phyloP scores from a whole-genome alignment of 2,329 filamentous ascomycete species.

The Clarireedia sp. region DNA sequence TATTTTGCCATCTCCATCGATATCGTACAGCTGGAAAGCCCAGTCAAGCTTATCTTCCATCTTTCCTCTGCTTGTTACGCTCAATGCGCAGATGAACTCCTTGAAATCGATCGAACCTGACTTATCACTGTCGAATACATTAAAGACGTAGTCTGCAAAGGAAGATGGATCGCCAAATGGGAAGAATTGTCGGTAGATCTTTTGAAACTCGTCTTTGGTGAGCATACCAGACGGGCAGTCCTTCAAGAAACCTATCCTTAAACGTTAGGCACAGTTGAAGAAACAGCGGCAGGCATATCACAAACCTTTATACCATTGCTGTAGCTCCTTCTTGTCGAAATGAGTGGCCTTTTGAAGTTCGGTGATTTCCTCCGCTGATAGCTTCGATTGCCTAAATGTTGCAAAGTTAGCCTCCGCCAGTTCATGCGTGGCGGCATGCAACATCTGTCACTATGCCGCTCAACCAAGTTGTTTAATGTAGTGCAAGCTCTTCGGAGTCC shows the following conservation, averaged over 20 bases:
- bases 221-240: constrained; percentile 96
- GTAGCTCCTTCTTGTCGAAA: constrained; percentile 98
- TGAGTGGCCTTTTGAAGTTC: constrained; percentile 96
- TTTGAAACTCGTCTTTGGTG: constrained; percentile 97
- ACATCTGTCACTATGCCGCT: not conserved
- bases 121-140: constrained; percentile 96
- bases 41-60: constrained; percentile 99
- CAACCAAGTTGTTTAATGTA: not conserved
- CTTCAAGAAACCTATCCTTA: constrained; percentile 76
- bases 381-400: constrained; percentile 78
- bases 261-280: constrained; percentile 11
- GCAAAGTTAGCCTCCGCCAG: constrained; percentile 1
- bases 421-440: not conserved
- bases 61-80: constrained; percentile 92
- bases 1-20: constrained; percentile 97
- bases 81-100: constrained; percentile 97
- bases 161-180: constrained; percentile 95
- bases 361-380: constrained; percentile 89
- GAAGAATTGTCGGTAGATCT: constrained; percentile 99
- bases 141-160: constrained; percentile 98
- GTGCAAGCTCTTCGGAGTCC: not conserved
- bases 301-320: constrained; percentile 99
- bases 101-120: constrained; percentile 98
- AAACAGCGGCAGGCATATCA: constrained; percentile 10
- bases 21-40: constrained; percentile 99